A percentile compares a stretch with the other conserved stretches of the same genome.
phyloP scores from a whole-genome alignment of 2,329 filamentous ascomycete species.

The Ramichloridium luteum region DNA sequence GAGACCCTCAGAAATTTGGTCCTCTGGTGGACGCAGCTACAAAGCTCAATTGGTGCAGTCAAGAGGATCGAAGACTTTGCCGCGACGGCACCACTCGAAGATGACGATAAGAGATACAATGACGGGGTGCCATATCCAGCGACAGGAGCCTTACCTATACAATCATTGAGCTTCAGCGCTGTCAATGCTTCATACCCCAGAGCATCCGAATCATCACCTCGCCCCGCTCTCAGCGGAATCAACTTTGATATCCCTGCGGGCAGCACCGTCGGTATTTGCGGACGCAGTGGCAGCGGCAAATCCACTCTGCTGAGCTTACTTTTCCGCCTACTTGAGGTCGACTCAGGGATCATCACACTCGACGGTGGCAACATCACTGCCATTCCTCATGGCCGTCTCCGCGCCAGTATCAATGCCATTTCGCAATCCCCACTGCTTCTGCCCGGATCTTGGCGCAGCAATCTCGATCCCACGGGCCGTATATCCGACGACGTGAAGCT shows the following conservation, averaged over 20 bases:
- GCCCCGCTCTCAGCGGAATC: no score
- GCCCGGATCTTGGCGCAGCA: background rate
- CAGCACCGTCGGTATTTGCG: background rate
- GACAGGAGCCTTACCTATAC: no score
- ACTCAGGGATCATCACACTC: background rate
- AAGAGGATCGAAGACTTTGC: no score
- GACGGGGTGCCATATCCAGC: no score
- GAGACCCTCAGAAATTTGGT: background rate
- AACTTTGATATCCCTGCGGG: no score
- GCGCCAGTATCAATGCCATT: background rate
- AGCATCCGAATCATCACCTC: no score
- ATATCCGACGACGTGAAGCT: no score
- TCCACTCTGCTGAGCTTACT: background rate
- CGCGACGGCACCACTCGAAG: no score
- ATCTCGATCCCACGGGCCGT: slow-evolving; percentile 1
- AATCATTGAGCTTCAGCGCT: no score
- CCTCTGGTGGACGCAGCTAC: slow-evolving; percentile 41
- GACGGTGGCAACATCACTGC: slow-evolving; percentile 2
- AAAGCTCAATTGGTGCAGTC: no score
- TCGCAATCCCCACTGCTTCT: background rate
- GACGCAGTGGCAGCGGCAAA: slow-evolving; percentile 2
- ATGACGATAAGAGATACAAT: no score
- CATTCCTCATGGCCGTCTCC: background rate
- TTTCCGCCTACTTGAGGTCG: background rate
- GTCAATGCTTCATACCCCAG: no score